These are phyloP conservation scores for Eleusine indica DNA, from an alignment of 176 grass and related monocot species.

Conservation along the genomic window DNA sequence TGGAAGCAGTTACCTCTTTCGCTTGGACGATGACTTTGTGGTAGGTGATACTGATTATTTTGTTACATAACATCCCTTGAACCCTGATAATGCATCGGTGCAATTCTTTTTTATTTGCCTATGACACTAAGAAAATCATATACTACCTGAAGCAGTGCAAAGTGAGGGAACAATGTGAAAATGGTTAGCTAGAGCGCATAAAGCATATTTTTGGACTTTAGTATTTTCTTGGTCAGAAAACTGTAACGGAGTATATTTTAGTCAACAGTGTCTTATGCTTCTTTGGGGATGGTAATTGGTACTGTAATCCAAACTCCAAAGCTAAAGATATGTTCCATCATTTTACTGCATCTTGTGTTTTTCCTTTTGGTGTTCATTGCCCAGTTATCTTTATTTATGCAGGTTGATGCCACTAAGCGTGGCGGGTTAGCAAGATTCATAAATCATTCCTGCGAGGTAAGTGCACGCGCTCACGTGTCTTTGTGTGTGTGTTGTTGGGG, in stretches of 20 bases:
- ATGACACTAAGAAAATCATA: slow-evolving; percentile 11
- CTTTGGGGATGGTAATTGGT: background rate
- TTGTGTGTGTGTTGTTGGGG: background rate
- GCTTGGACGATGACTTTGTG: slow-evolving; percentile 95
- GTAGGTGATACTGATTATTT: slow-evolving; percentile 55
- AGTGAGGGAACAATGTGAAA: background rate
- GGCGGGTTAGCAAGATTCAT: slow-evolving; percentile 98
- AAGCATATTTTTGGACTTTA: background rate
- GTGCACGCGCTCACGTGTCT: background rate
- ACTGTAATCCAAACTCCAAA: slow-evolving; percentile 14
- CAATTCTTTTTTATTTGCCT: slow-evolving; percentile 2
- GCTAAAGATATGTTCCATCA: background rate
- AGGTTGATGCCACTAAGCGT: slow-evolving; percentile 97
- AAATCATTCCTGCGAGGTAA: slow-evolving; percentile 98
- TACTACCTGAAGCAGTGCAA: slow-evolving; percentile 14
- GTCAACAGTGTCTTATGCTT: background rate
- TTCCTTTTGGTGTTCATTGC: slow-evolving; percentile 4
- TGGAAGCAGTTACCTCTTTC: slow-evolving; percentile 97
- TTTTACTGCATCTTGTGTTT: slow-evolving; percentile 28
- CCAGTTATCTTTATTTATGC: slow-evolving; percentile 41
- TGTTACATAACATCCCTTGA: background rate
- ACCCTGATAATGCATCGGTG: background rate
- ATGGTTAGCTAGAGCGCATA: slow-evolving; percentile 12
- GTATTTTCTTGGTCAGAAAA: slow-evolving; percentile 3
- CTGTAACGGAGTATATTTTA: background rate